Percentiles rank a stretch among this genome's conserved stretches.
phyloP scores from a whole-genome alignment of 2,329 filamentous ascomycete genomes.

The Ramularia collo-cygni region DNA sequence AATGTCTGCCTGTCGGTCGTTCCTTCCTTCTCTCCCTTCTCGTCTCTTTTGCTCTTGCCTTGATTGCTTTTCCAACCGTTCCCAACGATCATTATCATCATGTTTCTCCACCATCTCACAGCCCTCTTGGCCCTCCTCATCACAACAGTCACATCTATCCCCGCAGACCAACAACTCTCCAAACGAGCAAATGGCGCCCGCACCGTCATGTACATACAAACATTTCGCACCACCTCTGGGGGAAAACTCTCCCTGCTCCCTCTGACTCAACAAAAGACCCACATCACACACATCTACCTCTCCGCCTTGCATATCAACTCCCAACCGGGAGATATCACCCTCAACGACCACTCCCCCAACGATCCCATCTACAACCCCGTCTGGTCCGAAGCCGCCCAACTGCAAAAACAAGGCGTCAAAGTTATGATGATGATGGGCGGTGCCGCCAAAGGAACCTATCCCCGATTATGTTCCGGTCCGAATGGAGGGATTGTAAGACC shows the following conservation, averaged over 20 bases:
- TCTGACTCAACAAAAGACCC: conserved; percentile 20
- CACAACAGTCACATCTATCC: conserved; percentile 8
- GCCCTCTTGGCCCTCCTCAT: conserved; percentile 12
- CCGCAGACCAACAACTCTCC: conserved; percentile 4
- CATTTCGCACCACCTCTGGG: conserved; percentile 19
- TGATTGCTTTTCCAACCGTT: too few relatives aligned
- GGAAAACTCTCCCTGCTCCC: conserved; percentile 23
- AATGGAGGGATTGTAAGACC: conserved; percentile 13
- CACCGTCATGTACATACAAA: conserved; percentile 26
- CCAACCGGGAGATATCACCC: conserved; percentile 19
- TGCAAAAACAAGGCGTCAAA: conserved; percentile 25
- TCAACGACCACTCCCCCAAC: conserved; percentile 25
- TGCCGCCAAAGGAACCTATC: conserved; percentile 24
- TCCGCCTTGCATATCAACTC: conserved; percentile 26
- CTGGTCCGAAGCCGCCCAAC: conserved; percentile 22
- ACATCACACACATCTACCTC: conserved; percentile 25
- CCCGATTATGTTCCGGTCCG: conserved; percentile 19
- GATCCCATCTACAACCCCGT: conserved; percentile 16
- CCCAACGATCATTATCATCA: too few relatives aligned
- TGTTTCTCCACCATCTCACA: conserved; percentile 2
- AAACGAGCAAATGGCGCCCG: conserved; percentile 12
- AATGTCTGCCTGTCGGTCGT: too few relatives aligned
- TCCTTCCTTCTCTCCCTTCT: too few relatives aligned
- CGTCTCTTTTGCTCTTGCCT: too few relatives aligned
- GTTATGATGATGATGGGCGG: conserved; percentile 30